These are phyloP conservation scores for Arthroderma uncinatum DNA, from an alignment of 2,329 filamentous ascomycete species.

Conservation along the genomic window DNA sequence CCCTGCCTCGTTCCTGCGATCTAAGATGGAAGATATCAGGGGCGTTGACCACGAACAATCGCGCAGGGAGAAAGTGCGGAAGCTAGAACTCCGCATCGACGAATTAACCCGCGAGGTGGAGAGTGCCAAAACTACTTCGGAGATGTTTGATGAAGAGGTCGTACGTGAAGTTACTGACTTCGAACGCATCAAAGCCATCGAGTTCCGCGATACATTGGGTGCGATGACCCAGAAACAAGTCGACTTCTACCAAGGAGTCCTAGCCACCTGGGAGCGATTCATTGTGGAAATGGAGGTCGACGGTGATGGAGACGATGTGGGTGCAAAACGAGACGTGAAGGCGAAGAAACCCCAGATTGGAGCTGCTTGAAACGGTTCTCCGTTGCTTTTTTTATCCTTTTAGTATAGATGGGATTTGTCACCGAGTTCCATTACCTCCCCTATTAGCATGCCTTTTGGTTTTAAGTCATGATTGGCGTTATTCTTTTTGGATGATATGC, in stretches of 20 bases:
- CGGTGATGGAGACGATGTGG: slow-evolving; percentile 14
- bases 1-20: slow-evolving; percentile 74
- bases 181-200: slow-evolving; percentile 86
- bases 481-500: neutral
- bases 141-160: slow-evolving; percentile 93
- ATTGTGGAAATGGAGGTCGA: slow-evolving; percentile 70
- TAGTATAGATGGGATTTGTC: neutral
- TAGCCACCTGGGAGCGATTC: slow-evolving; percentile 80
- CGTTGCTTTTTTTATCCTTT: neutral
- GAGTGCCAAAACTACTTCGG: slow-evolving; percentile 69
- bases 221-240: slow-evolving; percentile 75
- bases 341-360: neutral
- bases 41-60: slow-evolving; percentile 94
- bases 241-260: slow-evolving; percentile 69
- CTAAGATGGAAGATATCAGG: slow-evolving; percentile 91
- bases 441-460: neutral
- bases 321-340: neutral
- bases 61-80: slow-evolving; percentile 73
- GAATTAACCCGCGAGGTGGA: slow-evolving; percentile 85
- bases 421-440: neutral
- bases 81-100: slow-evolving; percentile 85
- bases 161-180: slow-evolving; percentile 88
- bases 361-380: neutral
- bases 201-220: slow-evolving; percentile 81
- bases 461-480: neutral